Evolutionary conservation across 2,329 filamentous ascomycete species (phyloP).

Genomic region (Lachnellula arida): DNA sequence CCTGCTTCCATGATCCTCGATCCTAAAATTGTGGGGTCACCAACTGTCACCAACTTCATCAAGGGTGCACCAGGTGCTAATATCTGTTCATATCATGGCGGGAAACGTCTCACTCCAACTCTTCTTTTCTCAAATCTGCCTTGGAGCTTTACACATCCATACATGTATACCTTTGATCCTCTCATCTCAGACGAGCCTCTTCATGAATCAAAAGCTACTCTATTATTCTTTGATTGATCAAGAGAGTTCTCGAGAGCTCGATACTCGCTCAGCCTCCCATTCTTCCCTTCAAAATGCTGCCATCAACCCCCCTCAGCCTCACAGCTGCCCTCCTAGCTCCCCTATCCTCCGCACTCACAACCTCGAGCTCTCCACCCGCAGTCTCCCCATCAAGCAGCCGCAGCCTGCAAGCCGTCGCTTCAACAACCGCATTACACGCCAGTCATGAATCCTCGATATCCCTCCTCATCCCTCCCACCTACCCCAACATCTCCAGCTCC

Average conservation of each 20-base stretch:
- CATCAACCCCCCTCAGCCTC: neutral
- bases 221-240: too few relatives aligned
- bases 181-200: too few relatives aligned
- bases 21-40: neutral
- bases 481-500: neutral
- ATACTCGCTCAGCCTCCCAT: neutral
- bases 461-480: neutral
- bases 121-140: too few relatives aligned
- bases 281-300: conserved; percentile 2
- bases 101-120: neutral
- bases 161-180: too few relatives aligned
- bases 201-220: too few relatives aligned
- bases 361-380: neutral
- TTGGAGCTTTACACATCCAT: too few relatives aligned
- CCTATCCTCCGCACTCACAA: too few relatives aligned
- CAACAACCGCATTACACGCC: neutral
- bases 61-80: neutral
- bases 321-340: too few relatives aligned
- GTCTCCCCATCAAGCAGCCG: neutral
- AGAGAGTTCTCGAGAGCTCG: neutral
- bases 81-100: neutral
- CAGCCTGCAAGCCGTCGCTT: neutral
- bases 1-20: neutral
- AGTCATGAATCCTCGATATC: neutral
- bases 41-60: neutral